These are phyloP conservation scores for Plasmodium sp. DNA, from an alignment of 169 alveolate species.

Conservation along the genomic window DNA sequence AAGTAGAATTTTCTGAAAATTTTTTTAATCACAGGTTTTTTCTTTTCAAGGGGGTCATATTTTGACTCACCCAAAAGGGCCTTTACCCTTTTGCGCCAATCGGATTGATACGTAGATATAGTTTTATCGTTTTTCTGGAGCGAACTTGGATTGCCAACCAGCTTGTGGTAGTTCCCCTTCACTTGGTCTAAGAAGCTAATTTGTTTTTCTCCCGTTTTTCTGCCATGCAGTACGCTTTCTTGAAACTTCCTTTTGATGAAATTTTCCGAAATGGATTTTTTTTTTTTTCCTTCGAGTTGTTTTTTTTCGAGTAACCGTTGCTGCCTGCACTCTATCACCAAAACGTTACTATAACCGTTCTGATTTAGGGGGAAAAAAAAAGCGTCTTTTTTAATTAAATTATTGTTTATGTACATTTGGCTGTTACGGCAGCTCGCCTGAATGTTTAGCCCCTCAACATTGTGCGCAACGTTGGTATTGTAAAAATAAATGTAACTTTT, in stretches of 20 bases:
- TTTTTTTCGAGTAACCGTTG: background rate
- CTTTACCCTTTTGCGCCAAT: background rate
- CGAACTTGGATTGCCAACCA: background rate
- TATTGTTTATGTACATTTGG: constrained; percentile 13
- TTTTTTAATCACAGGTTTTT: constrained; percentile 1
- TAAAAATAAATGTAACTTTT: constrained; percentile 11
- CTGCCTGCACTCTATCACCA: constrained; percentile 35
- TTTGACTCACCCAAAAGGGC: background rate
- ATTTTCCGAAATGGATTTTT: background rate
- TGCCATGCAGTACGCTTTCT: background rate
- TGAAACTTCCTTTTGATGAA: constrained; percentile 1
- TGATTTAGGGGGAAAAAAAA: constrained; percentile 10
- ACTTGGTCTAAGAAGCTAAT: background rate
- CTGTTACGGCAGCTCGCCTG: constrained; percentile 16
- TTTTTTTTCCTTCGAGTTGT: background rate
- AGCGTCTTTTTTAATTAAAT: background rate
- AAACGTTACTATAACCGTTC: constrained; percentile 2
- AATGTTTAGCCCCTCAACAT: constrained; percentile 2
- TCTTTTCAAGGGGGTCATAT: background rate
- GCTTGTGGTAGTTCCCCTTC: background rate
- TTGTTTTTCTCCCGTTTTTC: background rate
- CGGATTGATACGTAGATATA: background rate
- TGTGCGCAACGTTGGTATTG: background rate
- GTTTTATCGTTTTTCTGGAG: background rate
- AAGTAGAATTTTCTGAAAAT: constrained; percentile 17